Conservation (phyloP, 164 flowering plant species). For the Magnolia kwangsiensis region DNA sequence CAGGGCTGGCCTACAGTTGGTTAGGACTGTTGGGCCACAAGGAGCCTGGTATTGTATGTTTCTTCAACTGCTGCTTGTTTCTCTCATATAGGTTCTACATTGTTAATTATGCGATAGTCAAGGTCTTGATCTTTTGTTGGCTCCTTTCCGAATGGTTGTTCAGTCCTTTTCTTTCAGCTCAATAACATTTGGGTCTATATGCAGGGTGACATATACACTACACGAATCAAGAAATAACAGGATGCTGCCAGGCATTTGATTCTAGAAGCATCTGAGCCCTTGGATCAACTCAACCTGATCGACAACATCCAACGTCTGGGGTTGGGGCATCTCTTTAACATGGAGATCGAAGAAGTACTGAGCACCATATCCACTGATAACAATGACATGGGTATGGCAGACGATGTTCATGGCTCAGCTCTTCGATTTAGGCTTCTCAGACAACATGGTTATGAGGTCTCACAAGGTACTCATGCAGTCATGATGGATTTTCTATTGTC, state of each 20-base stretch:
- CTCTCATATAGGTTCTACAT: too few species aligned
- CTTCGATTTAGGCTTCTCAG: constrained; percentile 29
- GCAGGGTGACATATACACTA: background rate
- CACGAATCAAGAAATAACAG: constrained; percentile 1
- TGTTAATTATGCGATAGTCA: too few species aligned
- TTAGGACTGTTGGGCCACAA: too few species aligned
- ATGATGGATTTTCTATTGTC: too few species aligned
- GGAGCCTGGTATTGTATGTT: too few species aligned
- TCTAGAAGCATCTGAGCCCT: background rate
- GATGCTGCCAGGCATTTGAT: background rate
- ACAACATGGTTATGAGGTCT: constrained; percentile 12
- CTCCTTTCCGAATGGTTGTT: too few species aligned
- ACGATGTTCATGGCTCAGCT: constrained; percentile 17
- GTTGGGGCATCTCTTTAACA: constrained; percentile 26
- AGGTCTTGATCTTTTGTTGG: too few species aligned
- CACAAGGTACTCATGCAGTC: constrained; percentile 1
- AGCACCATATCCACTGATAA: background rate
- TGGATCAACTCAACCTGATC: constrained; percentile 12
- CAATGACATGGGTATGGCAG: background rate
- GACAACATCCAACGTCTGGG: constrained; percentile 31
- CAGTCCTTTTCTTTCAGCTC: too few species aligned
- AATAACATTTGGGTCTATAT: background rate
- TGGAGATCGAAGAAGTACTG: constrained; percentile 24
- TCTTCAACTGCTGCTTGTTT: too few species aligned
- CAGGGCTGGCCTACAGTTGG: too few species aligned